Evolutionary conservation across 805 yeast species (phyloP).

Genomic region (Candida tallmaniae): DNA sequence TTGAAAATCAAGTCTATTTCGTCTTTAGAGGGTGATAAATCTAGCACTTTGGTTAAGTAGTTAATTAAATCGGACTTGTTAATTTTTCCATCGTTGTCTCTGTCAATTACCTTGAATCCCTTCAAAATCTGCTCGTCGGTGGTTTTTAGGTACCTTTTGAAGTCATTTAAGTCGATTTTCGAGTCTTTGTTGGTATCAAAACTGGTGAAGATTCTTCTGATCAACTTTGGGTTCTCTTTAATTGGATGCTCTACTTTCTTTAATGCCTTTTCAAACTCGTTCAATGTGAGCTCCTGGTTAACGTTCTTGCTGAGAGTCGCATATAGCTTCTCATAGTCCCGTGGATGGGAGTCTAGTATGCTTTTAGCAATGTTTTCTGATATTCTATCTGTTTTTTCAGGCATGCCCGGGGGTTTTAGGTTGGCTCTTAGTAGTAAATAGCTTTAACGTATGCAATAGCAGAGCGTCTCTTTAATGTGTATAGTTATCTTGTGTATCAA

Average conservation of each 20-base stretch:
- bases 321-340: constrained; percentile 22
- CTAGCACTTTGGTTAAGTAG: constrained; percentile 54
- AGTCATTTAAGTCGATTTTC: constrained; percentile 59
- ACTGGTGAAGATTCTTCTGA: constrained; percentile 51
- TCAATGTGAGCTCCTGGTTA: constrained; percentile 46
- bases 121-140: constrained; percentile 69
- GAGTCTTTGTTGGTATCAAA: constrained; percentile 57
- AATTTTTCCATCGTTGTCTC: constrained; percentile 68
- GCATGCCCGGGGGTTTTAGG: too few relatives aligned
- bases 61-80: constrained; percentile 59
- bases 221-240: constrained; percentile 54
- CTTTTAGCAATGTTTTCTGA: too few relatives aligned
- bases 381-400: too few relatives aligned
- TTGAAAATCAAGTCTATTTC: constrained; percentile 55
- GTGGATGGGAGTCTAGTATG: too few relatives aligned
- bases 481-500: too few relatives aligned
- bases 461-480: too few relatives aligned
- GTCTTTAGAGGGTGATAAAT: constrained; percentile 47
- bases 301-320: constrained; percentile 32
- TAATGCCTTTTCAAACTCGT: constrained; percentile 46
- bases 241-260: constrained; percentile 57
- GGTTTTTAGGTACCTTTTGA: constrained; percentile 54
- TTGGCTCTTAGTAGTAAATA: too few relatives aligned
- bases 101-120: constrained; percentile 67
- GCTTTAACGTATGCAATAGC: too few relatives aligned